These are phyloP conservation scores for Colletotrichum musicola DNA, from an alignment of 2,329 filamentous ascomycete species.

Conservation along the genomic window DNA sequence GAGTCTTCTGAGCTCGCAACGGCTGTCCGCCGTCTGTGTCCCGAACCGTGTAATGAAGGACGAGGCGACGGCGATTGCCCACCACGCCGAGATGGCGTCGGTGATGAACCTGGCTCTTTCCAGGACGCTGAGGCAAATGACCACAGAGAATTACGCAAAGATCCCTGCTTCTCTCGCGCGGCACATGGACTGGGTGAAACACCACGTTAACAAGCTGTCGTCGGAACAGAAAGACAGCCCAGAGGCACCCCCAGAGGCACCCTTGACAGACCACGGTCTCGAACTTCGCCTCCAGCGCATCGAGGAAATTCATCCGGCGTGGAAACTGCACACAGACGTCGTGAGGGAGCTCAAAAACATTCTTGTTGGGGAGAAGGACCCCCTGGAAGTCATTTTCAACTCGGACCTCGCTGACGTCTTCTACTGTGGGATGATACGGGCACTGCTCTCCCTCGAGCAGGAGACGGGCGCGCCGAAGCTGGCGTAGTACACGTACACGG, in stretches of 20 bases:
- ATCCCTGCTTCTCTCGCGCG: conserved; percentile 41
- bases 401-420: conserved; percentile 49
- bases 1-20: conserved; percentile 47
- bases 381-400: conserved; percentile 51
- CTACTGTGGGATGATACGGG: too few relatives aligned
- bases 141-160: neutral
- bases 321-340: conserved; percentile 47
- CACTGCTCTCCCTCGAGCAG: neutral
- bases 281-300: conserved; percentile 45
- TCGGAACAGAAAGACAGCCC: conserved; percentile 26
- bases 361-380: conserved; percentile 48
- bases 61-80: conserved; percentile 37
- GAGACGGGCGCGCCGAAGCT: neutral
- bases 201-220: conserved; percentile 40
- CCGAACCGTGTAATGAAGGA: conserved; percentile 41
- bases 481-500: conserved; percentile 43
- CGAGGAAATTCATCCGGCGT: conserved; percentile 45
- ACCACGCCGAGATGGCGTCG: conserved; percentile 28
- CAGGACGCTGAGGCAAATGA: neutral
- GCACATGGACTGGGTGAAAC: conserved; percentile 50
- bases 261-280: conserved; percentile 44
- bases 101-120: conserved; percentile 2
- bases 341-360: conserved; percentile 47
- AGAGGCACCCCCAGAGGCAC: too few relatives aligned
- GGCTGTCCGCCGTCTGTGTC: conserved; percentile 44